Evolutionary conservation across 345 rosid species (phyloP), one percentile per base, ranked within the genome.

Genomic region (Erucastrum elatum): DNA sequence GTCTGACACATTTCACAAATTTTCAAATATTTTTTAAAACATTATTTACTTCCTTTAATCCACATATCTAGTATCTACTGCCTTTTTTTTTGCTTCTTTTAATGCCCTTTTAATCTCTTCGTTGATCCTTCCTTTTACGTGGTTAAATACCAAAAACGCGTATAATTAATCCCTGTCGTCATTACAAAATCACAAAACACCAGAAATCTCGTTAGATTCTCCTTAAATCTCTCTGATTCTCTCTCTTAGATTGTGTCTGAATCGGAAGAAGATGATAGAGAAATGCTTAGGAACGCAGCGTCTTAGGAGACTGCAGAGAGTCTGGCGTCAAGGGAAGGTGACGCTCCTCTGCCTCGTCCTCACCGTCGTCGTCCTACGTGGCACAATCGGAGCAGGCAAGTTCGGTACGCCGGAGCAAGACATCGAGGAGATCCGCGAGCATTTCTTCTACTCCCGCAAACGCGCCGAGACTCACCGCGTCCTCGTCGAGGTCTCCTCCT

Each of bases 381-480:
- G 95, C 74, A 88, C 88, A 13, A 88, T 92, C 85, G 98, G 97
- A 37, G 97, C 97, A 29, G 97, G 96, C 8, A 91, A 91, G 68
- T 92, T 89, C 68, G 97, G 95, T 31, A 92, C 97, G 11, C 98
- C 97, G 10, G 92, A 85, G 82, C 88, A 94, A 82, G 98, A 94
- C 71, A 84, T 92, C 60, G 71, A 71, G 65, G 92, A 91, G 60
- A 81, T 94, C 35, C 91, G 90, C 11, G 88, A 85, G 49, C 97
- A 88, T 78, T 84, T 94, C 82, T 83, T 84, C 73, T 75, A 80
- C 72, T 58, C 87, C 15, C 86, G 91, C 55, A 87, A 86, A 74
- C 90, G 78, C 65, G 87, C 76, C 2, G 90, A 89, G 81, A 86
- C 87, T 44, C 90, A 86, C 75, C 93, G 96, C 71, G 90, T 88